These are phyloP conservation scores for Candida chilensis DNA, from an alignment of 805 yeast genomes.

Conservation along the genomic window DNA sequence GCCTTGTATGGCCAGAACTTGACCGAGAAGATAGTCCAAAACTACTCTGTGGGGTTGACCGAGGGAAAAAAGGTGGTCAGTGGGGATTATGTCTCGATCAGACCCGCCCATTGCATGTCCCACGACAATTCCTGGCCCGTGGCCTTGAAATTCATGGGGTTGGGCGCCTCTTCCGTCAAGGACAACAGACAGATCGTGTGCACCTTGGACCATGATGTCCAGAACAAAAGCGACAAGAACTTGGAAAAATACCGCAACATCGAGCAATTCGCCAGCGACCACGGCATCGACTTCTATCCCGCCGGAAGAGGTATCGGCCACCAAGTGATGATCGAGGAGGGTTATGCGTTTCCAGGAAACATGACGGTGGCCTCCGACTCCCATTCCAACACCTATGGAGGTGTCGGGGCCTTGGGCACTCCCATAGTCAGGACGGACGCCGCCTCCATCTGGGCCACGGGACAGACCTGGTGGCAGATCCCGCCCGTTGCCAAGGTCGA, in stretches of 20 bases:
- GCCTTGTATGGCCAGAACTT: conserved; percentile 59
- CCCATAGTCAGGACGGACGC: conserved; percentile 99
- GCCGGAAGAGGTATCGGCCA: conserved; percentile 99
- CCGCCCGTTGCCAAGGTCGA: conserved; percentile 97
- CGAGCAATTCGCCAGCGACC: conserved; percentile 80
- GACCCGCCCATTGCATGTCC: conserved; percentile 97
- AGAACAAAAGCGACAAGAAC: conserved; percentile 84
- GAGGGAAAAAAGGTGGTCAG: conserved; percentile 67
- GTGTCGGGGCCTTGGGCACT: conserved; percentile 91
- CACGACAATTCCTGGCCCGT: conserved; percentile 99
- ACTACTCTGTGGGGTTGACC: conserved; percentile 81
- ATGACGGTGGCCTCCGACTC: conserved; percentile 96
- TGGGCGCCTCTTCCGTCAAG: conserved; percentile 79
- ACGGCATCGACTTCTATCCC: conserved; percentile 94
- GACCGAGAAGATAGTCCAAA: conserved; percentile 93
- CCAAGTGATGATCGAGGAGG: conserved; percentile 98
- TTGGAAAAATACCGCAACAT: conserved; percentile 82
- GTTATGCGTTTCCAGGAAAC: conserved; percentile 92
- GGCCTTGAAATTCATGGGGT: conserved; percentile 89
- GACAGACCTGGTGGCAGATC: conserved; percentile 99
- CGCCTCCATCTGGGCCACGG: conserved; percentile 99
- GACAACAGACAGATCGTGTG: conserved; percentile 89
- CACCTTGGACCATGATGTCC: conserved; percentile 97
- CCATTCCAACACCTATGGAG: conserved; percentile 97
- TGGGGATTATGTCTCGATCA: conserved; percentile 93